phyloP scores from a whole-genome alignment of 2,329 filamentous ascomycete species.

The Coniochaeta ligniaria region DNA sequence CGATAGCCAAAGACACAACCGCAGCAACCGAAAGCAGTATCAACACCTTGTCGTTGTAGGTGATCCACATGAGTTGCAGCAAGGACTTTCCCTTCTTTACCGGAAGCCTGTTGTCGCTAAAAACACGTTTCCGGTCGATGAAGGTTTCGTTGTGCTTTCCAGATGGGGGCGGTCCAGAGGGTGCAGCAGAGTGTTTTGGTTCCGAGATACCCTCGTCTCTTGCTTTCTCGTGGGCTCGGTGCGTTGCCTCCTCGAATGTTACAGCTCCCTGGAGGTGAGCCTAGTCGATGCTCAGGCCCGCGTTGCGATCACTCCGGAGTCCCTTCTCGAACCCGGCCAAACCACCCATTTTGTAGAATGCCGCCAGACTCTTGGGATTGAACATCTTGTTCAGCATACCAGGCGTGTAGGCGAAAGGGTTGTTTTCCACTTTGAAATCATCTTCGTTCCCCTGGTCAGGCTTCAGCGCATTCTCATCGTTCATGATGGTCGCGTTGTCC shows the following conservation, averaged over 20 bases:
- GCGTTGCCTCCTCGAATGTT: constrained; percentile 64
- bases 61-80: constrained; percentile 71
- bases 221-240: constrained; percentile 19
- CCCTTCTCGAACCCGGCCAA: constrained; percentile 72
- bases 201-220: constrained; percentile 21
- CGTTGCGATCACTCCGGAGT: constrained; percentile 61
- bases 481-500: constrained; percentile 50
- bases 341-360: constrained; percentile 76
- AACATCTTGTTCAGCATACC: constrained; percentile 82
- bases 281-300: constrained; percentile 75
- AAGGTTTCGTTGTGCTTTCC: constrained; percentile 31
- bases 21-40: constrained; percentile 66
- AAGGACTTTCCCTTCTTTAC: constrained; percentile 69
- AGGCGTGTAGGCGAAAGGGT: constrained; percentile 78
- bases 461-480: constrained; percentile 60
- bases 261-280: constrained; percentile 55
- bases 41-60: constrained; percentile 76
- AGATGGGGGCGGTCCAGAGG: background rate
- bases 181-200: background rate
- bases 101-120: constrained; percentile 64
- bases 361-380: constrained; percentile 79
- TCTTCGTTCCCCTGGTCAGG: constrained; percentile 70
- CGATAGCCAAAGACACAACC: constrained; percentile 64
- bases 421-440: constrained; percentile 70
- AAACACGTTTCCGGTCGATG: constrained; percentile 62